Evolutionary conservation across 2,329 filamentous ascomycete genomes (phyloP).

Genomic region (Aspergillus texensis): DNA sequence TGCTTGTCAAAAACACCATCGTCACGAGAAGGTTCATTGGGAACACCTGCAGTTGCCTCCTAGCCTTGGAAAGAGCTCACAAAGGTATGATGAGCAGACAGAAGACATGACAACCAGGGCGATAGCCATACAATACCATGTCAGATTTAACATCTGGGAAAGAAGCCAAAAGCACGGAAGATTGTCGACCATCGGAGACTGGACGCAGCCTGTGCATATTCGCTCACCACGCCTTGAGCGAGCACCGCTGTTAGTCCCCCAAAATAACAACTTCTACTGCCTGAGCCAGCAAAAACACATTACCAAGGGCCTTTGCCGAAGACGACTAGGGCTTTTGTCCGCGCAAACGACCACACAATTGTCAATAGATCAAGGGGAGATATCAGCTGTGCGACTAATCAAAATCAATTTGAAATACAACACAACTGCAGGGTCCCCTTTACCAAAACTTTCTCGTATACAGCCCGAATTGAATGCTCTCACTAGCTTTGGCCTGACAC

Average conservation of each 20-base stretch:
- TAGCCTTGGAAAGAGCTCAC: conserved; percentile 10
- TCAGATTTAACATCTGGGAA: conserved; percentile 8
- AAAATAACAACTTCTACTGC: conserved; percentile 12
- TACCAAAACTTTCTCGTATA: conserved; percentile 9
- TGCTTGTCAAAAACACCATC: conserved; percentile 17
- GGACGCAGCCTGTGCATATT: conserved; percentile 15
- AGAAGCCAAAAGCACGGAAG: not conserved
- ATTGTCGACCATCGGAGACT: conserved; percentile 8
- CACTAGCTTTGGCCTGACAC: conserved; percentile 17
- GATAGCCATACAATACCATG: conserved; percentile 10
- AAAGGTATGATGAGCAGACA: not conserved
- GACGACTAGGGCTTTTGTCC: conserved; percentile 6
- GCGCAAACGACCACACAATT: not conserved
- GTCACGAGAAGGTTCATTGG: conserved; percentile 14
- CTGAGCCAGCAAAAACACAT: conserved; percentile 5
- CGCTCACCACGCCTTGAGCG: conserved; percentile 12
- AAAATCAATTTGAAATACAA: conserved; percentile 16
- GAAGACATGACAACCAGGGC: conserved; percentile 14
- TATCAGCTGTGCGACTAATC: not conserved
- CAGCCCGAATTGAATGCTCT: conserved; percentile 16
- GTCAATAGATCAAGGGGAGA: not conserved
- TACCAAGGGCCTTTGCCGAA: conserved; percentile 8
- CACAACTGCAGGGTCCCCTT: not conserved
- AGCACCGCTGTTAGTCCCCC: conserved; percentile 12
- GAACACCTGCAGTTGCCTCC: conserved; percentile 22